Conservation (phyloP, 257 asterid genomes). For the Capsicum rhomboideum region DNA sequence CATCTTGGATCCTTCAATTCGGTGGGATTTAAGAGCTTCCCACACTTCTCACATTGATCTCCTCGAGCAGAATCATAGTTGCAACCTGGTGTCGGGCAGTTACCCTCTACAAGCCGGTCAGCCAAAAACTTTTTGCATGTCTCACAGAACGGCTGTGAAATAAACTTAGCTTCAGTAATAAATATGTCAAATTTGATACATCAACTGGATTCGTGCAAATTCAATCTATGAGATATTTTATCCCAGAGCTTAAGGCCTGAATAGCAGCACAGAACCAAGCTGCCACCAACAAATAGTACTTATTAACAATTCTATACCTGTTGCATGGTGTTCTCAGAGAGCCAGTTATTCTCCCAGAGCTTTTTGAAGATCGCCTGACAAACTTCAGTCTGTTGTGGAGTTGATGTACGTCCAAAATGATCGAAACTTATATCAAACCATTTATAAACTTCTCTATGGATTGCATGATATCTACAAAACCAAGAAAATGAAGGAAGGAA, state of each 20-base stretch:
- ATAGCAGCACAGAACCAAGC: not conserved
- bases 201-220: not conserved
- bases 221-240: not conserved
- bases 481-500: not conserved
- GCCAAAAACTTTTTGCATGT: conserved; percentile 76
- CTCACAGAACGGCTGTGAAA: conserved; percentile 33
- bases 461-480: conserved; percentile 57
- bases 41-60: conserved; percentile 92
- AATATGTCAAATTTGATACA: not conserved
- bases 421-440: conserved; percentile 88
- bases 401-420: conserved; percentile 90
- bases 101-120: conserved; percentile 86
- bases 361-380: conserved; percentile 82
- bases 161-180: not conserved
- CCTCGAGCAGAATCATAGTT: conserved; percentile 89
- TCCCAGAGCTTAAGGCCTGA: not conserved
- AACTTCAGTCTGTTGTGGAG: conserved; percentile 79
- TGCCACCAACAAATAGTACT: not conserved
- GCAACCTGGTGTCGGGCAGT: conserved; percentile 78
- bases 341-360: conserved; percentile 65
- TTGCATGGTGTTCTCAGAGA: conserved; percentile 72
- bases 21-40: conserved; percentile 82
- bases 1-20: conserved; percentile 81
- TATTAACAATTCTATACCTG: conserved; percentile 44
- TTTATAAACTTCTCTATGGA: conserved; percentile 69